Conservation (phyloP, 2,329 filamentous ascomycete species). For the Nigrospora sphaerica region DNA sequence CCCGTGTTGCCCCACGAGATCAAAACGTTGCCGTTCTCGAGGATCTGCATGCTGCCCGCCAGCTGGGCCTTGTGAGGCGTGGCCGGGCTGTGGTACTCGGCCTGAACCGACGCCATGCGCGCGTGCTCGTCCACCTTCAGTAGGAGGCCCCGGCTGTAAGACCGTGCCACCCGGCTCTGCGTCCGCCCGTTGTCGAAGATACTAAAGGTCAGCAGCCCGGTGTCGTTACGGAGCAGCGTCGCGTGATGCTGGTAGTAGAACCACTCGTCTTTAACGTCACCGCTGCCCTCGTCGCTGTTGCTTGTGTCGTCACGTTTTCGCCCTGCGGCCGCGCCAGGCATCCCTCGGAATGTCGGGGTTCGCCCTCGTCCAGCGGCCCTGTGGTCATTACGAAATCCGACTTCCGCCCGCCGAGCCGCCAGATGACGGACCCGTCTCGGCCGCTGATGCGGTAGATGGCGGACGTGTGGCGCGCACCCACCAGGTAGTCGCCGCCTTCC, state of each 20-base stretch:
- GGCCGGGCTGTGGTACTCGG: constrained; percentile 29
- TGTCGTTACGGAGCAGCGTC: constrained; percentile 29
- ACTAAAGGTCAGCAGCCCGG: constrained; percentile 17
- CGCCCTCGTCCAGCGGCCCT: background rate
- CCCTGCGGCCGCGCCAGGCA: too few species aligned
- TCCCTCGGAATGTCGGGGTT: background rate
- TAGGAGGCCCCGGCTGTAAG: constrained; percentile 18
- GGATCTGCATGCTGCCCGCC: constrained; percentile 34
- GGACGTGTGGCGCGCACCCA: constrained; percentile 33
- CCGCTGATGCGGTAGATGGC: constrained; percentile 35
- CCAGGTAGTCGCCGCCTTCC: constrained; percentile 30
- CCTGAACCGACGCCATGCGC: constrained; percentile 24
- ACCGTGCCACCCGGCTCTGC: constrained; percentile 20
- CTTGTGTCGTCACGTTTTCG: too few species aligned
- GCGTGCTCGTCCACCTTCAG: constrained; percentile 25
- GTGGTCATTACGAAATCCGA: constrained; percentile 26
- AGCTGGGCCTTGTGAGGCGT: constrained; percentile 27
- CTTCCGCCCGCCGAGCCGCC: constrained; percentile 40
- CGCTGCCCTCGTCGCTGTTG: too few species aligned
- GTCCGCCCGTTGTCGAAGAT: constrained; percentile 36
- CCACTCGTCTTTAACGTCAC: constrained; percentile 28
- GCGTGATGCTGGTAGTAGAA: constrained; percentile 47
- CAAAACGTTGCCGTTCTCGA: constrained; percentile 32
- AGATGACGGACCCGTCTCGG: constrained; percentile 35
- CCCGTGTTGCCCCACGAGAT: constrained; percentile 31